Percentiles rank a stretch among this genome's conserved stretches.
phyloP scores from a whole-genome alignment of 2,329 filamentous ascomycete species.

The Penicillium verrucosum region DNA sequence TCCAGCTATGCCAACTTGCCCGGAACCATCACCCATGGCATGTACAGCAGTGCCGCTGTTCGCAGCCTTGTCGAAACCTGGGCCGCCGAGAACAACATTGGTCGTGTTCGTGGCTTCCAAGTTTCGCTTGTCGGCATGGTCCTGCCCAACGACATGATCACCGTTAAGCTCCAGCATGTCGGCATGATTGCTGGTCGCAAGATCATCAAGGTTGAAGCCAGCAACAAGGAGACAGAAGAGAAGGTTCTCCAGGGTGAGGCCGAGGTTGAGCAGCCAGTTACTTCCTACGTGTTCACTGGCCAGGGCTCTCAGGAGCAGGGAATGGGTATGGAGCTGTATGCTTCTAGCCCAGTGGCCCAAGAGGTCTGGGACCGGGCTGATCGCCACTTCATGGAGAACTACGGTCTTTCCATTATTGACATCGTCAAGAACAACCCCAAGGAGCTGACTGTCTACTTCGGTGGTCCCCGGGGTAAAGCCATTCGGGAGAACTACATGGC shows the following conservation, averaged over 20 bases:
- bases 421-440: conserved; percentile 99
- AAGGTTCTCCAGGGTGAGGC: conserved; percentile 94
- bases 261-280: conserved; percentile 95
- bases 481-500: conserved; percentile 99
- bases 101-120: conserved; percentile 95
- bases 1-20: conserved; percentile 92
- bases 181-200: conserved; percentile 98
- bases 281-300: conserved; percentile 95
- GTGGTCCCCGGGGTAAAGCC: conserved; percentile 91
- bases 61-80: conserved; percentile 96
- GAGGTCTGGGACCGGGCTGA: conserved; percentile 98
- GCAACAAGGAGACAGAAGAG: conserved; percentile 92
- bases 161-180: conserved; percentile 92
- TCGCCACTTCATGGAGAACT: conserved; percentile 97
- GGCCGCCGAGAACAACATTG: conserved; percentile 98
- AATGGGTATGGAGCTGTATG: conserved; percentile 99
- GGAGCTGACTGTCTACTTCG: conserved; percentile 97
- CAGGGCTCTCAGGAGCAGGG: conserved; percentile 98
- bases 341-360: conserved; percentile 86
- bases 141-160: conserved; percentile 88
- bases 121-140: conserved; percentile 98
- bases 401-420: conserved; percentile 96
- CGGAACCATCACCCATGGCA: conserved; percentile 97
- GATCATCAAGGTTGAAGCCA: conserved; percentile 98
- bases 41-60: conserved; percentile 98